Percentiles rank a stretch among this genome's conserved stretches.
These are phyloP conservation scores for Cercospora nicotianae DNA, from an alignment of 2,329 filamentous ascomycete species.

Conservation along the genomic window DNA sequence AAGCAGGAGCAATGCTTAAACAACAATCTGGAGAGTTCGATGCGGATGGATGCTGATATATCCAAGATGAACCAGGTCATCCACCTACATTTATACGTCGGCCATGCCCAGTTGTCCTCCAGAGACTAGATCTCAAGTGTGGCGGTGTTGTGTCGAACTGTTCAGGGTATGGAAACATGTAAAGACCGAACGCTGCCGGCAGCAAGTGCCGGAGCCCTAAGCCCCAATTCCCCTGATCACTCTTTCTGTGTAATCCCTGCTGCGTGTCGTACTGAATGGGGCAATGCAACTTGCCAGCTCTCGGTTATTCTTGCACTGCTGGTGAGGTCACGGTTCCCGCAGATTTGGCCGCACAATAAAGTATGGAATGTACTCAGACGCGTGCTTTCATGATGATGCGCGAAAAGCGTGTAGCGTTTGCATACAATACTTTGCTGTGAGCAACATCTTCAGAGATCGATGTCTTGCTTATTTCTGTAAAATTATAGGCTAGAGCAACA, in stretches of 20 bases:
- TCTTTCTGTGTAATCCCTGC: neutral
- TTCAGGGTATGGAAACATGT: neutral
- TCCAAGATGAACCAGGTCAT: neutral
- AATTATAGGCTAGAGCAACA: neutral
- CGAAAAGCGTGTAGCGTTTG: neutral
- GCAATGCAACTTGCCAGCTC: neutral
- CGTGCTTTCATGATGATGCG: neutral
- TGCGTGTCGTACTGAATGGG: neutral
- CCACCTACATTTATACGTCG: neutral
- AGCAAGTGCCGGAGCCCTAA: neutral
- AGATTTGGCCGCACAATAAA: too few relatives aligned
- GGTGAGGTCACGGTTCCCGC: neutral
- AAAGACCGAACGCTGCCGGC: neutral
- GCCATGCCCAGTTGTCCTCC: neutral
- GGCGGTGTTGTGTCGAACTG: neutral
- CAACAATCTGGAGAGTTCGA: neutral
- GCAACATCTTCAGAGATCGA: neutral
- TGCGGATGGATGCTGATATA: neutral
- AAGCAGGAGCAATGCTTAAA: neutral
- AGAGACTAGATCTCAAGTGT: neutral
- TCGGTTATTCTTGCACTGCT: neutral
- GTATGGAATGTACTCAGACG: neutral
- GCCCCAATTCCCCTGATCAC: neutral
- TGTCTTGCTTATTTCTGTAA: neutral
- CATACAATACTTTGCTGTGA: neutral